Base-by-base conservation (phyloP, 768 basidiomycete species). In the Paxillus rubicundulus region DNA sequence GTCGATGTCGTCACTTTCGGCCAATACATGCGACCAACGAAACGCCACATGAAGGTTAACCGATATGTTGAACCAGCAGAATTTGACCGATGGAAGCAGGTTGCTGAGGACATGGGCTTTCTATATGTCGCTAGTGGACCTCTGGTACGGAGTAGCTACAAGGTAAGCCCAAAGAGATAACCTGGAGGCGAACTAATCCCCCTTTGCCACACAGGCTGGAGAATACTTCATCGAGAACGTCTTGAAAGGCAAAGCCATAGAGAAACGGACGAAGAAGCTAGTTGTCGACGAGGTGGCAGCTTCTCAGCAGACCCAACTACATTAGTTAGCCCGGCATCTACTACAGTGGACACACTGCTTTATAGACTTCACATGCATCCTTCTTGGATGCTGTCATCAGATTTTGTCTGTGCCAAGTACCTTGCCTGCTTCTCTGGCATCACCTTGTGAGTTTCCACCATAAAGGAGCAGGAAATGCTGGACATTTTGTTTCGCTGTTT, bases 11-110 rank as follows among this genome's bases (percentile, higher is more conserved):
- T 99, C 27, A 99, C 97, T 2, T 98, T 99, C 67, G 97, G 97
- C 2, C 97, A 99, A 73, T 99, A 99, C 71, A 98, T 99, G 97
- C 88, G 97, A 45, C 97, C 97, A 7, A 98, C 97, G 9, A 98
- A 98, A 71, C 82, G 86, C 27, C 97, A 99, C 71, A 98, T 99
- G 97, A 99, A 98, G 71, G 97, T 99, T 9, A 88, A 92, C 59
- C 88, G 92, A 28, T 99, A 99, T 62, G 93, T 98, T 20, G 84
- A 92, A 54, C 97, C 97, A 1, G 81, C 83, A 4, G 95, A 98
- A 67, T 99, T 98, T 61, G 89, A 90, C 55, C 74, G 79, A 50
- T 99, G 96, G 96, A 94, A 88, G 66, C 74, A 82, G 61, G 76
- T 89, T 10, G 96, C 97, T 7, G 92, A 98, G 63, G 82, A 85